Base-by-base conservation (phyloP, 495 filamentous ascomycete genomes). In the Chaetomium fimeti region DNA sequence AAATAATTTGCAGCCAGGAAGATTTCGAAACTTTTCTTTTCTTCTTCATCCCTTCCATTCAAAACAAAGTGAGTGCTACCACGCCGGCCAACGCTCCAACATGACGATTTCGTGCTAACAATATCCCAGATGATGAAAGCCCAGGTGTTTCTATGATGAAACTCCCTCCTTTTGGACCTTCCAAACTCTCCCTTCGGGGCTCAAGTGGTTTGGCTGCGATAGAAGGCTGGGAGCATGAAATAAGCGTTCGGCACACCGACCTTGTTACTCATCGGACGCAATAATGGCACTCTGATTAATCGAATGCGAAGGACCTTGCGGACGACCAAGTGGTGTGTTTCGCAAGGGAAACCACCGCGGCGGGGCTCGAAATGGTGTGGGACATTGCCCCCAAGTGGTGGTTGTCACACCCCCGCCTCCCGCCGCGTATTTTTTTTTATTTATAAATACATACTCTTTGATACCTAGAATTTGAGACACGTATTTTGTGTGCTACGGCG, bases 211-310 rank as follows among this genome's bases (percentile, higher is more conserved):
- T 85, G 83, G 75, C 74, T 82, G 86, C 74, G 77, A 85, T 79
- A 79, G 71, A 77, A 74, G 81, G 81, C 66, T 76, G 87, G 85
- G 83, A 90, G 86, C 79, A 82, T 98, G 94, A 98, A 85, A 91
- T 89, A 83, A 85, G 95, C 91, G 95, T 96, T 92, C 92, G 93
- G 91, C 94, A 97, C 94, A 97, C 84, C 72, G 80, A 88, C 87
- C 93, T 96, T 97, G 91, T 97, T 95, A 90, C 82, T 81, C 71
- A 80, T 90, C 92, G 92, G 89, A 96, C 93, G 95, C 92, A 84
- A 90, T 87, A 84, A 89, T 85, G 88, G 91, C 91, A 96, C 92
- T 98, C 94, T 98, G 94, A 98, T 74, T 72, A 64, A 55, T 72
- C 79, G 71, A 73, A 75, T 71, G 61, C 66, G 71, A 74, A 74